Evolutionary conservation across 108 stramenopile species (phyloP).

Genomic region (Cyclotella cryptica): DNA sequence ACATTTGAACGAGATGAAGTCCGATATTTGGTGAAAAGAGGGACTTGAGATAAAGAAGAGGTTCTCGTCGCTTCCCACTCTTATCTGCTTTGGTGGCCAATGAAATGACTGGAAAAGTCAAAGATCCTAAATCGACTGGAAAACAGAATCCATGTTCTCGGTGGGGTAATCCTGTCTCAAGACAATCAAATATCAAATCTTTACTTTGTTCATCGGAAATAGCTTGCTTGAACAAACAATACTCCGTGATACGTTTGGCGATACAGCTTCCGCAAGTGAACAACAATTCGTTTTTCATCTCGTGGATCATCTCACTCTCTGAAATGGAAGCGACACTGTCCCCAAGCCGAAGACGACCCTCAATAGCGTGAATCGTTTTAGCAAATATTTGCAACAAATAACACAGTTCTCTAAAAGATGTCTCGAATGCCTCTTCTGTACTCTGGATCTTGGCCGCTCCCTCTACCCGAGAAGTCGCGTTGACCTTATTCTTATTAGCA

Average conservation of each 20-base stretch:
- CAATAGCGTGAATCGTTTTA: constrained; percentile 29
- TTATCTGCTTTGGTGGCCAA: constrained; percentile 23
- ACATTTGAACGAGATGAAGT: constrained; percentile 25
- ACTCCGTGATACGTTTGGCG: constrained; percentile 37
- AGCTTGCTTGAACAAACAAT: constrained; percentile 44
- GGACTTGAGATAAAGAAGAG: constrained; percentile 20
- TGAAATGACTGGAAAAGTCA: constrained; percentile 34
- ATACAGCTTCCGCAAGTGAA: constrained; percentile 36
- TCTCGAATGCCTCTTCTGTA: constrained; percentile 32
- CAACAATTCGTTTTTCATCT: constrained; percentile 35
- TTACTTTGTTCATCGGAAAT: background rate
- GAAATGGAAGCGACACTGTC: background rate
- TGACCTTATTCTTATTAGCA: constrained; percentile 20
- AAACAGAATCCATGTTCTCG: constrained; percentile 2
- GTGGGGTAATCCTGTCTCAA: background rate
- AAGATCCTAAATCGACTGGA: constrained; percentile 14
- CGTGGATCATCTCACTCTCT: constrained; percentile 6
- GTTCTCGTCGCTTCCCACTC: constrained; percentile 16
- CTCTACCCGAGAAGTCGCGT: constrained; percentile 20
- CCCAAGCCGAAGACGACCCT: background rate
- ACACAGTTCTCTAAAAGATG: constrained; percentile 33
- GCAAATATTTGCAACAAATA: constrained; percentile 40
- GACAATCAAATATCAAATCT: constrained; percentile 25
- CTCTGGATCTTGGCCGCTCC: constrained; percentile 32
- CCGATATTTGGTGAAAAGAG: constrained; percentile 27